Evolutionary conservation across 306 rosid genomes (phyloP), one percentile per base, ranked within the genome.

Genomic region (Vigna radiata): DNA sequence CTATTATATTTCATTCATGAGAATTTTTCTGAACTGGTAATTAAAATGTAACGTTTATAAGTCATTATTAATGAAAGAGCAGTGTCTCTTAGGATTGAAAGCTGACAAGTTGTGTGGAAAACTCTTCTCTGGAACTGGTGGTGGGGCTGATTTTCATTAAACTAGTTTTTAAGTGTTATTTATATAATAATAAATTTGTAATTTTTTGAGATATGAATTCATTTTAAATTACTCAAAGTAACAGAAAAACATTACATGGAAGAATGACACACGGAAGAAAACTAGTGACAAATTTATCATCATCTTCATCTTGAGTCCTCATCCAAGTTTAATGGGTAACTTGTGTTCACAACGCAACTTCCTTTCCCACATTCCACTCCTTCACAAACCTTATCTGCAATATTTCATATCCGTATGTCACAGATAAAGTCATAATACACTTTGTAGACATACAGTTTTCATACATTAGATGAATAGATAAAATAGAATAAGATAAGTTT

Each of bases 211-310:
- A 21, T 1, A 21, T 21, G 23, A 1, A 21, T 21, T 21, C 23
- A 21, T 21, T 27, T 27, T 27, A 27, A 70, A 27, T 7, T 9
- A 27, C 47, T 41, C 10, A 53, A n/a, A 59, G 11, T 16, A 14
- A 9, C 0, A 4, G 17, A 17, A 16, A 4, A 17, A 65, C 31
- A 14, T 74, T 82, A 94, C 98, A 94, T 36, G 87, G 13, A 11
- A 97, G 98, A 70, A 94, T 88, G 74, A 91, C 98, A 73, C 98
- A 91, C 4, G 98, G 98, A 52, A 91, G 98, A 75, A 91, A 94
- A 67, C 82, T 79, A 31, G 71, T 68, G 67, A 75, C 76, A 62
- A 83, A 80, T 36, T 64, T 27, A 27, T 27, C 79, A 18, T 85
- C 76, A n/a, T 47, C 74, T n/a, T 82, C 81, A 0, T 77, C 54